Evolutionary conservation across 2,329 filamentous ascomycete species (phyloP).

Genomic region (Cucurbitaria berberidis): DNA sequence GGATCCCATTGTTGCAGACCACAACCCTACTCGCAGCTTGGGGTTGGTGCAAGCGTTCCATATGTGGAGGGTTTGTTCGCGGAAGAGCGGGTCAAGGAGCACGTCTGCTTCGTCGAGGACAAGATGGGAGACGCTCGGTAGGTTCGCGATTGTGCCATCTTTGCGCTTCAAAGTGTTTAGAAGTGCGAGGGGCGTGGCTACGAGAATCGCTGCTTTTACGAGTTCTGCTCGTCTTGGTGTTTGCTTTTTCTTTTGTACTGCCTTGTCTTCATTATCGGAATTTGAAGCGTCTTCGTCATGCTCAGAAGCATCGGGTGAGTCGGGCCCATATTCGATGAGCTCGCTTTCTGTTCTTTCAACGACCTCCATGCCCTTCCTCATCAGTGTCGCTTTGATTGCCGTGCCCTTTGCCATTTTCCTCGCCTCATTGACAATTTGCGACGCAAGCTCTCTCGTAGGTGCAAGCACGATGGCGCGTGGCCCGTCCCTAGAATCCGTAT

Average conservation of each 20-base stretch:
- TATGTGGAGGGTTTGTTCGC: constrained; percentile 82
- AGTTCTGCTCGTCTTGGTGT: constrained; percentile 52
- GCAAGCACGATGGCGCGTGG: constrained; percentile 55
- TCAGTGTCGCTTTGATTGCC: constrained; percentile 77
- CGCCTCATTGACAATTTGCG: constrained; percentile 69
- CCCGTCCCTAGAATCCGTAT: constrained; percentile 21
- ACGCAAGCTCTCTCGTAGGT: constrained; percentile 58
- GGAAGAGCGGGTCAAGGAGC: constrained; percentile 87
- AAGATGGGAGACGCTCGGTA: constrained; percentile 74
- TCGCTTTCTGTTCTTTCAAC: constrained; percentile 48
- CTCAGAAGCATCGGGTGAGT: constrained; percentile 46
- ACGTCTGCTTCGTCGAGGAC: constrained; percentile 96
- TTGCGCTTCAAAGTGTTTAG: constrained; percentile 71
- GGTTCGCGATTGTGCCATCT: constrained; percentile 52
- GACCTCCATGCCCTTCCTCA: constrained; percentile 84
- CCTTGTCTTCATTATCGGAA: constrained; percentile 48
- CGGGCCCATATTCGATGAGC: constrained; percentile 43
- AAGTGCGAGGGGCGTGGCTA: constrained; percentile 80
- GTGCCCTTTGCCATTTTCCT: constrained; percentile 80
- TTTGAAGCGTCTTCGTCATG: constrained; percentile 45
- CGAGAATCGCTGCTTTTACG: constrained; percentile 78
- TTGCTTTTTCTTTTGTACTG: constrained; percentile 40
- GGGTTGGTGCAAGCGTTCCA: constrained; percentile 79
- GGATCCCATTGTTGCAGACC: constrained; percentile 97
- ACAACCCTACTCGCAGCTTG: constrained; percentile 77